Evolutionary conservation across 2,329 filamentous ascomycete genomes (phyloP).

Genomic region (Fonsecaea nubica): DNA sequence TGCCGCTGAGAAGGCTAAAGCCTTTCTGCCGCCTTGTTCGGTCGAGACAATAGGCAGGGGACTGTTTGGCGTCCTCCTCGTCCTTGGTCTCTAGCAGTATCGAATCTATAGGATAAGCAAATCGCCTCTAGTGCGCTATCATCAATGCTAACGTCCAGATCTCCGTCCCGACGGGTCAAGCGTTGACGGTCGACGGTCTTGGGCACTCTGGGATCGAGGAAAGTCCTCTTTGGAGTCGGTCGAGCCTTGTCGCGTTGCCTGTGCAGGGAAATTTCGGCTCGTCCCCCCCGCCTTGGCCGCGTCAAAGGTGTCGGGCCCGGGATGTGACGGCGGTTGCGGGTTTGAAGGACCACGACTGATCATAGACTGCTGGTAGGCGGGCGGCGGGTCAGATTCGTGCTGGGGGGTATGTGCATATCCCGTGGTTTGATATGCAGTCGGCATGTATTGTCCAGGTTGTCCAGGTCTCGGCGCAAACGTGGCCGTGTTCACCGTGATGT

Average conservation of each 20-base stretch:
- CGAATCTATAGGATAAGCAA: not conserved
- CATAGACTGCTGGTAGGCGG: conserved; percentile 27
- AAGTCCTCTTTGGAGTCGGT: conserved; percentile 18
- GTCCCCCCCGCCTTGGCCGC: conserved; percentile 15
- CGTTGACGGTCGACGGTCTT: conserved; percentile 19
- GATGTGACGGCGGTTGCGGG: conserved; percentile 29
- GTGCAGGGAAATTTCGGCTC: not conserved
- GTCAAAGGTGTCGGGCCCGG: conserved; percentile 32
- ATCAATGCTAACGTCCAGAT: conserved; percentile 12
- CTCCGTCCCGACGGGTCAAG: conserved; percentile 26
- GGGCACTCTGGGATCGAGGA: conserved; percentile 20
- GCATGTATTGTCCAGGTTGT: conserved; percentile 14
- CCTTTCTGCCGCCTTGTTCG: conserved; percentile 1
- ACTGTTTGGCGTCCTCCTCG: not conserved
- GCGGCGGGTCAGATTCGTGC: conserved; percentile 19
- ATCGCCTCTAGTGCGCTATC: not conserved
- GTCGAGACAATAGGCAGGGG: not conserved
- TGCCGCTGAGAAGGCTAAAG: not conserved
- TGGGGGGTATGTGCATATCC: conserved; percentile 15
- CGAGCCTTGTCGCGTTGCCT: conserved; percentile 21
- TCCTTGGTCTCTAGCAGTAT: not conserved
- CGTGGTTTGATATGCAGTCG: conserved; percentile 12
- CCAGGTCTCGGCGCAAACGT: conserved; percentile 13
- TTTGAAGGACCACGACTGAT: conserved; percentile 20
- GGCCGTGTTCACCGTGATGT: conserved; percentile 18